Evolutionary conservation across 805 yeast genomes (phyloP), one percentile per base, ranked within the genome.

Genomic region (Hyphopichia homilentoma): DNA sequence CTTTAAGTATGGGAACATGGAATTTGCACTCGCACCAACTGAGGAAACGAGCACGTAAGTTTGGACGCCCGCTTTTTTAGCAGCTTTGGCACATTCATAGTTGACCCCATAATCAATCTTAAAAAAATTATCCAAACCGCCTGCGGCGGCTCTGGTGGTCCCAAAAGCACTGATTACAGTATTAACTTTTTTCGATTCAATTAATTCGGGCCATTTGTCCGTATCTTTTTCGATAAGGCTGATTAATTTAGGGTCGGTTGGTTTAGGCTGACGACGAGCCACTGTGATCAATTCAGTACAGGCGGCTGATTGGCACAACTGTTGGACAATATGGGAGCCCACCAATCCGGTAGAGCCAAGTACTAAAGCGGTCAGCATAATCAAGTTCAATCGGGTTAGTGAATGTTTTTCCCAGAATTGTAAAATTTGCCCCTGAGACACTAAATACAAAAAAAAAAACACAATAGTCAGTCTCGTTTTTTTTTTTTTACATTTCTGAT

Each of bases 301-400:
- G 3, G 56, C 45, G 1, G 59, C 37, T 3, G 73, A 54, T 7
- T 48, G 39, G 23, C 57, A 54, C 5, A 75, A 74, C 16, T 56
- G 56, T 33, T 65, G 69, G 33, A 84, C 50, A 38, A 84, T 69
- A 16, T 62, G 68, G 16, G 65, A 45, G 6, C 95, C 96, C 35
- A 82, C 80, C 14, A 85, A 59, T 2, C 96, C 96, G 1, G 95
- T 86, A 18, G 88, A 72, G 2, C 96, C 96, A 27, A 84, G 54
- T 11, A 55, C 32, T 20, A 49, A 31, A 2, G 48, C 47, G 32
- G 43, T 50, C 44, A 45, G 44, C n/a, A n/a, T 24, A 18, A 16
- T 26, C 9, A 24, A 7, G 26, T n/a, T n/a, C n/a, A n/a, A n/a
- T n/a, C n/a, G n/a, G n/a, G n/a, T n/a, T n/a, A n/a, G n/a, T n/a